A percentile compares a stretch with the other conserved stretches of the same genome.
phyloP scores from a whole-genome alignment of 495 filamentous ascomycete genomes.

The Bryoglossum gracile region DNA sequence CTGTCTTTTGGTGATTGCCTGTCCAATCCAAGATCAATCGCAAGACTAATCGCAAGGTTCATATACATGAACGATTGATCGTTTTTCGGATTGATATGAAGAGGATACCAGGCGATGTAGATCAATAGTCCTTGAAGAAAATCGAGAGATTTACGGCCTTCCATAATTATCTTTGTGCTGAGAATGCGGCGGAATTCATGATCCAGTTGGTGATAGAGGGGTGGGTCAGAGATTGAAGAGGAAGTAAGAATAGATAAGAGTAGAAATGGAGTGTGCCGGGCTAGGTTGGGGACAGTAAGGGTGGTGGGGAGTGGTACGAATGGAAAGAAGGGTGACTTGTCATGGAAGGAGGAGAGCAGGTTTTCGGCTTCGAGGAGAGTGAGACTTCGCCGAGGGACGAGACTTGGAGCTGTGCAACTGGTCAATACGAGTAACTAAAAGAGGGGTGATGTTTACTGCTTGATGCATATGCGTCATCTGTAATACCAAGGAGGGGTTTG shows the following conservation, averaged over 20 bases:
- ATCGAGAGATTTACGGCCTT: slow-evolving; percentile 32
- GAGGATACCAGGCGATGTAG: slow-evolving; percentile 34
- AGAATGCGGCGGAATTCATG: slow-evolving; percentile 26
- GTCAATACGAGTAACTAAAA: too few relatives aligned
- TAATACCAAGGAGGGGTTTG: too few relatives aligned
- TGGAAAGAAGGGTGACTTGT: slow-evolving; percentile 31
- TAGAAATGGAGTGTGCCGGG: slow-evolving; percentile 31
- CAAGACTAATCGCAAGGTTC: slow-evolving; percentile 21
- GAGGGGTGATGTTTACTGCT: too few relatives aligned
- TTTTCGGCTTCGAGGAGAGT: slow-evolving; percentile 16
- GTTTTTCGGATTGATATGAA: slow-evolving; percentile 25
- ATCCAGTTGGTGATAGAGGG: slow-evolving; percentile 25
- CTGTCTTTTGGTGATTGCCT: slow-evolving; percentile 21
- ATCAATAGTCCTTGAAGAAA: slow-evolving; percentile 35
- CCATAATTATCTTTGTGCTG: slow-evolving; percentile 27
- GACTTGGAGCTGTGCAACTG: too few relatives aligned
- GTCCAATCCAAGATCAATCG: slow-evolving; percentile 21
- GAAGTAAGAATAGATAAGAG: slow-evolving; percentile 29
- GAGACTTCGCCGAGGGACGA: too few relatives aligned
- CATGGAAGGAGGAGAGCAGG: slow-evolving; percentile 12
- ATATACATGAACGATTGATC: slow-evolving; percentile 27
- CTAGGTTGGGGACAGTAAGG: slow-evolving; percentile 26
- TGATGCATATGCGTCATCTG: too few relatives aligned
- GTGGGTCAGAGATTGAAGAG: slow-evolving; percentile 19
- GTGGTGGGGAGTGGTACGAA: slow-evolving; percentile 29